Percentiles rank a stretch among this genome's conserved stretches.
phyloP scores from a whole-genome alignment of 805 yeast genomes.

The Maudiozyma barnettii region DNA sequence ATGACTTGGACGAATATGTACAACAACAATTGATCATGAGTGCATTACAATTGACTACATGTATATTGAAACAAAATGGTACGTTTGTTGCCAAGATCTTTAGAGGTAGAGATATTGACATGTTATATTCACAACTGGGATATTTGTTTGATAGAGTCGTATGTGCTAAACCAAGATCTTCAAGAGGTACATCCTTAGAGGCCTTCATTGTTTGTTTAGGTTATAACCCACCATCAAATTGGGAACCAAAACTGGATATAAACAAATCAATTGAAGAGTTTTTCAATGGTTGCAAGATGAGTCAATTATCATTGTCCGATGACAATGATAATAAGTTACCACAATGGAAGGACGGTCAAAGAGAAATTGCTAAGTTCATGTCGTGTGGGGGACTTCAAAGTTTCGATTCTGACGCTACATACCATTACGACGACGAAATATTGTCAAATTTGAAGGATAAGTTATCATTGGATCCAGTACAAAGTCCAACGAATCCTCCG shows the following conservation, averaged over 20 bases:
- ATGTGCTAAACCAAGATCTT: constrained; percentile 93
- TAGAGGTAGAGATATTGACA: constrained; percentile 90
- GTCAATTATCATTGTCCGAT: constrained; percentile 6
- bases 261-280: constrained; percentile 69
- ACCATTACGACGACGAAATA: constrained; percentile 31
- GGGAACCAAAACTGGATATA: constrained; percentile 61
- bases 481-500: constrained; percentile 94
- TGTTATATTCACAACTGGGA: constrained; percentile 87
- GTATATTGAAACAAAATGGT: constrained; percentile 83
- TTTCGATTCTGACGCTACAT: constrained; percentile 94
- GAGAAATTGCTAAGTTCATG: constrained; percentile 79
- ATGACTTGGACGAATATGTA: constrained; percentile 91
- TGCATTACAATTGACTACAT: constrained; percentile 85
- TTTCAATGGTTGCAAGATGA: constrained; percentile 45
- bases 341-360: constrained; percentile 45
- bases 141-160: constrained; percentile 75
- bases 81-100: constrained; percentile 92
- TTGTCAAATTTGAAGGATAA: constrained; percentile 2
- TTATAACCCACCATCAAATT: constrained; percentile 71
- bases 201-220: constrained; percentile 90
- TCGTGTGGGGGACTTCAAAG: constrained; percentile 90
- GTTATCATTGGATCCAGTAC: constrained; percentile 77
- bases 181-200: constrained; percentile 89
- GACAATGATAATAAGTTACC: constrained; percentile 21
- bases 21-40: constrained; percentile 90